phyloP scores from a whole-genome alignment of 2,329 filamentous ascomycete genomes.

The Cladosporium sp. region DNA sequence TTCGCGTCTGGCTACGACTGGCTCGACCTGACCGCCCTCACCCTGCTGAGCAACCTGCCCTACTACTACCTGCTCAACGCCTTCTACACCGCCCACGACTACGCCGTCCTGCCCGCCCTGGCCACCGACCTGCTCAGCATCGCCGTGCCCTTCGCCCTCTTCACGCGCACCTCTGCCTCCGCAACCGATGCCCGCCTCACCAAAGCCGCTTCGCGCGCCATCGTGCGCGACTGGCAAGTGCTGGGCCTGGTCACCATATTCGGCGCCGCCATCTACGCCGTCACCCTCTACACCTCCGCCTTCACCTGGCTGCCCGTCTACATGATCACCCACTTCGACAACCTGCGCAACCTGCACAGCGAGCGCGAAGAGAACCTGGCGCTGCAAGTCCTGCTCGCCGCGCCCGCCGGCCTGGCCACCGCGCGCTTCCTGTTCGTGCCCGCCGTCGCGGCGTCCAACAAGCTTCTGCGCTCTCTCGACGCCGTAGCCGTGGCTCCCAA shows the following conservation, averaged over 20 bases:
- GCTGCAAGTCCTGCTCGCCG: slow-evolving; percentile 48
- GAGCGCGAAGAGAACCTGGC: slow-evolving; percentile 59
- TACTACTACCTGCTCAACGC: slow-evolving; percentile 69
- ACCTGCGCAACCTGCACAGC: slow-evolving; percentile 63
- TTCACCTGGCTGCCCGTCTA: slow-evolving; percentile 65
- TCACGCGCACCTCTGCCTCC: slow-evolving; percentile 60
- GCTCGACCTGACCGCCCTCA: slow-evolving; percentile 42
- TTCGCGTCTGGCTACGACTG: slow-evolving; percentile 75
- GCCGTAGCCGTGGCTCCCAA: slow-evolving; percentile 29
- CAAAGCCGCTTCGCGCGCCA: slow-evolving; percentile 43
- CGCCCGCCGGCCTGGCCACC: slow-evolving; percentile 68
- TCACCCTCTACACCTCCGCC: slow-evolving; percentile 67
- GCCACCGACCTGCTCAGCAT: slow-evolving; percentile 65
- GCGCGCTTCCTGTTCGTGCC: slow-evolving; percentile 75
- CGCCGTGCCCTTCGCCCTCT: slow-evolving; percentile 67
- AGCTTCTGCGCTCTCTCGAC: slow-evolving; percentile 8
- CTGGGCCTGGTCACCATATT: slow-evolving; percentile 63
- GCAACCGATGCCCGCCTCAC: slow-evolving; percentile 50
- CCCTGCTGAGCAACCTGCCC: slow-evolving; percentile 68
- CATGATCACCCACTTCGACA: slow-evolving; percentile 72
- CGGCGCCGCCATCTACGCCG: slow-evolving; percentile 67
- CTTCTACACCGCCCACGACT: slow-evolving; percentile 68
- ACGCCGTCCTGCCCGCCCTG: slow-evolving; percentile 59
- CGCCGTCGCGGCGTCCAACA: slow-evolving; percentile 30
- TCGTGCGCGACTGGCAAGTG: slow-evolving; percentile 58